Conservation (phyloP, 371 early-diverging fungal species). For the Cokeromyces recurvatus region DNA sequence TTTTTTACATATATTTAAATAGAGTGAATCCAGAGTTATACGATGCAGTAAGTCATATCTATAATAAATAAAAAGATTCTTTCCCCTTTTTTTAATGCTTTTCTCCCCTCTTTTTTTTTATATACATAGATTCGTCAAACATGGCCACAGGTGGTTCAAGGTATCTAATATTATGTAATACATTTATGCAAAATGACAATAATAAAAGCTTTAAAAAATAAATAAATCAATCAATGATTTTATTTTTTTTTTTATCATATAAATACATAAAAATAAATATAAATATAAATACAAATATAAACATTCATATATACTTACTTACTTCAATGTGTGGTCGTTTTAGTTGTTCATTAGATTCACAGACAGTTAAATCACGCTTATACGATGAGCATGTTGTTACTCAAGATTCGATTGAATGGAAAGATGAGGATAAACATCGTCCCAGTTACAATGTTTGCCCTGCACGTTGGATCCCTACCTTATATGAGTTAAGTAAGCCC, state of each 20-base stretch:
- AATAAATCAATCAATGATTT: no score
- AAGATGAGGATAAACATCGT: conserved; percentile 37
- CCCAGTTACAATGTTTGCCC: conserved; percentile 61
- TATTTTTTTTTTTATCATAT: no score
- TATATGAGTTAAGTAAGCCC: conserved; percentile 33
- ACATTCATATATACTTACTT: no score
- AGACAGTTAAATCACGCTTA: conserved; percentile 28
- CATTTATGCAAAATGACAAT: no score
- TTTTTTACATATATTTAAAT: no score
- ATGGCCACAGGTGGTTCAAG: conserved; percentile 60
- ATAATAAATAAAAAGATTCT: not conserved
- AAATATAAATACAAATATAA: no score
- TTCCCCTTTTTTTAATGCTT: no score
- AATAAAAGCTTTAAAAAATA: no score
- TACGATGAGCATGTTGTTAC: conserved; percentile 26
- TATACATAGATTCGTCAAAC: conserved; percentile 50
- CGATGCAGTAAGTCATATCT: conserved; percentile 27
- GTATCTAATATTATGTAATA: no score
- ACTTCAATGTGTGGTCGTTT: conserved; percentile 48
- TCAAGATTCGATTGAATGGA: conserved; percentile 25
- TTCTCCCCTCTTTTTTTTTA: no score
- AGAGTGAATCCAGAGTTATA: conserved; percentile 60
- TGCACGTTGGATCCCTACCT: conserved; percentile 49
- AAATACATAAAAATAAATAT: no score
- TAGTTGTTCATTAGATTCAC: conserved; percentile 26